Evolutionary conservation across 2,329 filamentous ascomycete species (phyloP), one percentile per base, ranked within the genome.

Genomic region (Pestalotiopsis sp.): DNA sequence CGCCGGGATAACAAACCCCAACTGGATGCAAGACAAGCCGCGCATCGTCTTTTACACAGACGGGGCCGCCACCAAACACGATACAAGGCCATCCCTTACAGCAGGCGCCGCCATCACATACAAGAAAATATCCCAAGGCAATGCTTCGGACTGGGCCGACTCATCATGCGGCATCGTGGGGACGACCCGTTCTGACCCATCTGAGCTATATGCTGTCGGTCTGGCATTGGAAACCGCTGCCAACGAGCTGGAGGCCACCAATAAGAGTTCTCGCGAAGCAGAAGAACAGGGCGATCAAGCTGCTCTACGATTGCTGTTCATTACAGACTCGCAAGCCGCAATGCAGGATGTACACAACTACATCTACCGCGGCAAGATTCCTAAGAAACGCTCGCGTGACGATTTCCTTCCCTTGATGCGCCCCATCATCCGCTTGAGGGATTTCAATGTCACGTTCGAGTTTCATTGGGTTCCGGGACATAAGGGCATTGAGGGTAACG

Each of bases 391-490:
- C 9, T 64, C 24, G 7, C 39, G 17, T 7, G 39, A 52, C 4
- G 22, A 17, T 20, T 64, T 64, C 14, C 11, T 11, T 22, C 4
- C 4, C 1, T 22, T 64, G 3, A 64, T 52, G 62, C n/a, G 7
- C 4, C 62, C 62, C 1, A 2, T 64, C 0, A 30, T 14, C 1
- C 10, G 40, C 4, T 5, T 64, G 13, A 17, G 20, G 13, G 22
- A 64, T 14, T 14, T 55, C 4, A 35, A 24, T n/a, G 24, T 56
- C 6, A 24, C 22, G 5, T 11, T 56, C 13, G n/a, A 55, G 10
- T 56, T 64, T 13, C 62, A 64, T 40, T 64, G 62, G 62, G 62
- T 55, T 17, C 62, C 62, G 1, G n/a, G 38, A 20, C 62, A 64
- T n/a, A 64, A 22, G 26, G 44, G 14, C 22, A 17, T 38, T 4